Conservation (phyloP, 2,329 filamentous ascomycete species). For the Diaporthe sp. region DNA sequence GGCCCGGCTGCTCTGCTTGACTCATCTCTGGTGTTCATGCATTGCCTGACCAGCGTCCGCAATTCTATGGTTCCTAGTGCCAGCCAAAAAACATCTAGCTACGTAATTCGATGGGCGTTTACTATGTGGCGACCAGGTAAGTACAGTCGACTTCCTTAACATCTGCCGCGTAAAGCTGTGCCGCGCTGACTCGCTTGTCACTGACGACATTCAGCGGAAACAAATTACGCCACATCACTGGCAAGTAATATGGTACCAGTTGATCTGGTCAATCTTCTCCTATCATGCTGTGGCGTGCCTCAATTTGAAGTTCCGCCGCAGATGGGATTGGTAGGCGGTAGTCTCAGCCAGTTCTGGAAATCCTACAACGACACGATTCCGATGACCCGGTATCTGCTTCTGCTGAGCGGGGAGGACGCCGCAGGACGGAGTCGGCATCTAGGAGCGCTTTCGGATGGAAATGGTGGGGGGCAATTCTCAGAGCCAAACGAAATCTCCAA, state of each 20-base stretch:
- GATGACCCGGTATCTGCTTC: conserved; percentile 68
- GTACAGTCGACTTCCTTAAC: conserved; percentile 45
- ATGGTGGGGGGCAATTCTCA: conserved; percentile 8
- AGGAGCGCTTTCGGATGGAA: background rate
- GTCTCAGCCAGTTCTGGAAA: conserved; percentile 64
- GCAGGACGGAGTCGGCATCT: background rate
- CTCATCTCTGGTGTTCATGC: conserved; percentile 81
- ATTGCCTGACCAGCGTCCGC: conserved; percentile 74
- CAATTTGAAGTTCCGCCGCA: conserved; percentile 50
- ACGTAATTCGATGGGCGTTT: conserved; percentile 86
- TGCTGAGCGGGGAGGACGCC: conserved; percentile 58
- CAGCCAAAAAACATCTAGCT: conserved; percentile 76
- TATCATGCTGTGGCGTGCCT: conserved; percentile 73
- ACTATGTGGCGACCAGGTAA: conserved; percentile 86
- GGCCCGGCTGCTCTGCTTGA: conserved; percentile 86
- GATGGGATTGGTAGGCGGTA: conserved; percentile 60
- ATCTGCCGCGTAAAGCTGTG: conserved; percentile 30
- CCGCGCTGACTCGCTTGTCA: conserved; percentile 28
- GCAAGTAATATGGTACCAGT: conserved; percentile 74
- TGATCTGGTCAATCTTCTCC: conserved; percentile 78
- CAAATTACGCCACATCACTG: conserved; percentile 74
- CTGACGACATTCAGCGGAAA: conserved; percentile 67
- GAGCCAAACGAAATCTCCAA: conserved; percentile 41
- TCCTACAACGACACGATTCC: conserved; percentile 58
- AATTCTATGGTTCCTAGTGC: conserved; percentile 78